phyloP scores from a whole-genome alignment of 208 protist genomes.

The Crithidia acanthocephali region DNA sequence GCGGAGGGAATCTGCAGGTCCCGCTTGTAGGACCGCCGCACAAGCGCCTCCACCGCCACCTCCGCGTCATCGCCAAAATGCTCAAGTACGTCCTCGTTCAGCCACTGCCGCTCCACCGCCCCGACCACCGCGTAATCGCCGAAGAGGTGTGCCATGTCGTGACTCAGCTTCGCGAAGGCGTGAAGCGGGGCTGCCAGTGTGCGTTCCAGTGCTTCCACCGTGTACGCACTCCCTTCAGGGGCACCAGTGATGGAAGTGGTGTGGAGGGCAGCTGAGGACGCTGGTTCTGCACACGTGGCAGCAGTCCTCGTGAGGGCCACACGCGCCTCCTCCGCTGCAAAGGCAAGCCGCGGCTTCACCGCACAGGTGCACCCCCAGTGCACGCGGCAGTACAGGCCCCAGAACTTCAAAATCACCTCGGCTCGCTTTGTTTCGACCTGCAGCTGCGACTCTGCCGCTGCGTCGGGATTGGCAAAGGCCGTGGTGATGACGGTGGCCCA shows the following conservation, averaged over 20 bases:
- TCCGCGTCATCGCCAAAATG: constrained; percentile 21
- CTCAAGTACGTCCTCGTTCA: constrained; percentile 41
- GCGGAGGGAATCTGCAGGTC: constrained; percentile 54
- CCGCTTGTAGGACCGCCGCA: constrained; percentile 74
- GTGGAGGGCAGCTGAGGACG: too few species aligned
- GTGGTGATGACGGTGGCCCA: constrained; percentile 18
- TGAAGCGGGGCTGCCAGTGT: constrained; percentile 31
- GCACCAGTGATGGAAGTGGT: too few species aligned
- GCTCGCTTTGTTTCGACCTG: constrained; percentile 8
- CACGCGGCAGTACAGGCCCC: constrained; percentile 19
- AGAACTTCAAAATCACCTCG: constrained; percentile 16
- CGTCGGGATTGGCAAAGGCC: neutral
- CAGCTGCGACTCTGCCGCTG: neutral
- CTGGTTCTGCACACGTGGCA: too few species aligned
- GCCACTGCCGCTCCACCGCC: constrained; percentile 52
- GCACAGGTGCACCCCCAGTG: constrained; percentile 20
- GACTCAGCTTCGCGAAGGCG: constrained; percentile 43
- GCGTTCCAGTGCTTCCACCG: constrained; percentile 9
- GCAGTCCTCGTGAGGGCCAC: neutral
- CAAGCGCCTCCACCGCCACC: constrained; percentile 43
- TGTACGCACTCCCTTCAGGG: neutral
- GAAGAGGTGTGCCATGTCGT: constrained; percentile 59
- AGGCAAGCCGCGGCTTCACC: constrained; percentile 15
- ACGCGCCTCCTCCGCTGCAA: constrained; percentile 11
- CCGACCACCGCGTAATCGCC: constrained; percentile 48